Conservation (phyloP, 2,329 filamentous ascomycete genomes). For the Xylariaceae sp. region DNA sequence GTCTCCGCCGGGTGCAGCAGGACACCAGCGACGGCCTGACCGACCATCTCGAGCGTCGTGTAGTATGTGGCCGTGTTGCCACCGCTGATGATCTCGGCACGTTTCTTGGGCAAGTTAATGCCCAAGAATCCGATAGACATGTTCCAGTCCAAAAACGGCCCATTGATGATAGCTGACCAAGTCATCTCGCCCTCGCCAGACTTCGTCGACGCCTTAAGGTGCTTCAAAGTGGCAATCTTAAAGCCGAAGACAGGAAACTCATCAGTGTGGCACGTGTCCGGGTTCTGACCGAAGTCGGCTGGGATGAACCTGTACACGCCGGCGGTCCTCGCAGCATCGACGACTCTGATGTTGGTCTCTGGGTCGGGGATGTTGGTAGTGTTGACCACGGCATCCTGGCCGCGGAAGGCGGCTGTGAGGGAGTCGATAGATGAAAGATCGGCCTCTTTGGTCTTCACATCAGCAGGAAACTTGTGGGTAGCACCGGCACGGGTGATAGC, state of each 20-base stretch:
- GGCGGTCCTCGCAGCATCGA: background rate
- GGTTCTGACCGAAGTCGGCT: constrained; percentile 27
- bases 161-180: constrained; percentile 29
- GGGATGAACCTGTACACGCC: constrained; percentile 23
- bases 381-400: constrained; percentile 6
- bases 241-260: constrained; percentile 13
- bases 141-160: constrained; percentile 30
- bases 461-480: constrained; percentile 3
- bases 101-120: constrained; percentile 23
- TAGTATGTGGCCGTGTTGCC: constrained; percentile 23
- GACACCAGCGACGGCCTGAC: constrained; percentile 23
- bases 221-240: constrained; percentile 10
- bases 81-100: constrained; percentile 21
- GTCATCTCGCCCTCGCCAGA: constrained; percentile 17
- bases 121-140: constrained; percentile 20
- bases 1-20: constrained; percentile 27
- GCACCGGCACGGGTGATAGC: constrained; percentile 3
- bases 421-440: constrained; percentile 2
- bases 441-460: constrained; percentile 1
- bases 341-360: background rate
- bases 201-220: constrained; percentile 12
- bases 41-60: constrained; percentile 26
- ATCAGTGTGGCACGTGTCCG: constrained; percentile 8
- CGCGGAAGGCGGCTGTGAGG: background rate
- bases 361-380: background rate